Evolutionary conservation across 768 basidiomycete species (phyloP), one percentile per base, ranked within the genome.

Genomic region (Tricholomella constricta): DNA sequence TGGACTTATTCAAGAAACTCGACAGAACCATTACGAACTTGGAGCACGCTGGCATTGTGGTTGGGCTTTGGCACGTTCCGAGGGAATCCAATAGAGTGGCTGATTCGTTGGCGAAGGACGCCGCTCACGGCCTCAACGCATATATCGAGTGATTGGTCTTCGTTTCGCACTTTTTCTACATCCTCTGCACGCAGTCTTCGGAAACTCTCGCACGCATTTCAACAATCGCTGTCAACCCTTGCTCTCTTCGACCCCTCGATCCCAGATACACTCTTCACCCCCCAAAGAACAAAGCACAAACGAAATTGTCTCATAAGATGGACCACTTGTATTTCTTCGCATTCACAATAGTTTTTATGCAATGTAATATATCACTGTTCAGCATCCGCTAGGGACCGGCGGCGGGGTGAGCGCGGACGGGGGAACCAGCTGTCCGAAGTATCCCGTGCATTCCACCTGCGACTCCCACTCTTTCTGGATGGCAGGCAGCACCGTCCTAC

Each of bases 381-480:
- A 59, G 7, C 57, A 59, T 4, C 54, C 57, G 7, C 3, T 23
- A 10, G 48, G 59, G 35, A 54, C 45, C 14, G 17, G 45, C 11
- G 49, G 59, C 26, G 46, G 51, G 36, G 20, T 44, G 14, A 48
- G 29, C 25, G 17, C 9, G 2, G 50, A 52, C 6, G 57, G 57
- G 3, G 54, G 54, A 4, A 55, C 60, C 32, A 67, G 48, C 26
- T 53, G 48, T 10, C 58, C 63, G 4, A 32, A 50, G 44, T 69
- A 69, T 2, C 51, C 49, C 4, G 68, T 64, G 26, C 68, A 69
- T 1, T 31, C 40, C 50, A 66, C 63, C 25, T 64, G 55, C 11
- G 47, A 55, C 5, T 35, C 68, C 68, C 68, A 69, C 8, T 55
- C 56, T 29, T 58, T 45, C 6, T 61, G 52, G 15, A 69, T 57